A percentile compares a stretch with the other conserved stretches of the same genome.
Conservation (phyloP, 2,329 filamentous ascomycete species). For the Teratosphaeria gauchensis region DNA sequence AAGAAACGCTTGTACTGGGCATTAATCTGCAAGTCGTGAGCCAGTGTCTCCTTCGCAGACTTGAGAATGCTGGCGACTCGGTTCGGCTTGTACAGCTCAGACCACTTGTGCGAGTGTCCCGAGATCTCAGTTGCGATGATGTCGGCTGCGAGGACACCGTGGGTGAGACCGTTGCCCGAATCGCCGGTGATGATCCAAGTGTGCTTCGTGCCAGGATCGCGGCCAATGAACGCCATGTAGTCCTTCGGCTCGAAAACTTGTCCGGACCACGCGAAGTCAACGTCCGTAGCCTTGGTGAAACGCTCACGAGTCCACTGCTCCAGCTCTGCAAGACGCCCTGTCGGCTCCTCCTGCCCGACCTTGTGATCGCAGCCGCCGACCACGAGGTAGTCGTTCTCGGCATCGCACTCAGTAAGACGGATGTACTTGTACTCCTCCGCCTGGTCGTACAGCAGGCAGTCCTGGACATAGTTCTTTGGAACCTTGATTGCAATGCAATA, state of each 20-base stretch:
- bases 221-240: slow-evolving; percentile 47
- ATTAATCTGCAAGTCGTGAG: slow-evolving; percentile 47
- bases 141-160: slow-evolving; percentile 44
- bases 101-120: slow-evolving; percentile 41
- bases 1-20: slow-evolving; percentile 46
- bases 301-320: slow-evolving; percentile 45
- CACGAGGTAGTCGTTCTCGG: slow-evolving; percentile 45
- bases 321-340: slow-evolving; percentile 39
- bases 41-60: slow-evolving; percentile 36
- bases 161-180: slow-evolving; percentile 48
- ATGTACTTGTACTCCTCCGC: slow-evolving; percentile 48
- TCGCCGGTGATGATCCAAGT: slow-evolving; percentile 49
- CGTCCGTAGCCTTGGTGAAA: slow-evolving; percentile 39
- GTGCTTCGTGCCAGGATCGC: slow-evolving; percentile 43
- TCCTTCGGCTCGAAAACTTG: slow-evolving; percentile 49
- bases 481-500: slow-evolving; percentile 49
- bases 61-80: slow-evolving; percentile 38
- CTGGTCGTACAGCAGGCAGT: slow-evolving; percentile 47
- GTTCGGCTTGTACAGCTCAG: slow-evolving; percentile 41
- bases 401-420: slow-evolving; percentile 44
- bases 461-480: slow-evolving; percentile 43
- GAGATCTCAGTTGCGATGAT: slow-evolving; percentile 48
- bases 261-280: slow-evolving; percentile 50
- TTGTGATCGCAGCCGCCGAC: slow-evolving; percentile 51
- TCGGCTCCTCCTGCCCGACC: slow-evolving; percentile 41